phyloP scores from a whole-genome alignment of 1,139 yeast species.

The Geotrichum europaeum region DNA sequence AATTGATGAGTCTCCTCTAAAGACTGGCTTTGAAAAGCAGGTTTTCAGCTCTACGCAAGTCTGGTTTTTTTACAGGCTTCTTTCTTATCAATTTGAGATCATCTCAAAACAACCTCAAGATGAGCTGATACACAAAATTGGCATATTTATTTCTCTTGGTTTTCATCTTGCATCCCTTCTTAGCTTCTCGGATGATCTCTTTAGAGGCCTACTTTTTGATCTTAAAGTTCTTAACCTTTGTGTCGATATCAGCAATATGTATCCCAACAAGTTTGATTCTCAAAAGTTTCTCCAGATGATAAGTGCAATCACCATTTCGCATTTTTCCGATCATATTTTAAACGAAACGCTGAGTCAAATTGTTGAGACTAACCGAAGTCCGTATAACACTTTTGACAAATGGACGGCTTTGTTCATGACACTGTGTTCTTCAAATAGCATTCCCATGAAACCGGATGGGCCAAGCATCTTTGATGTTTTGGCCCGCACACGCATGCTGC shows the following conservation, averaged over 20 bases:
- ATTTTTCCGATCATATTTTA: constrained; percentile 2
- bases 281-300: constrained; percentile 2
- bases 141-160: not conserved
- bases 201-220: constrained; percentile 7
- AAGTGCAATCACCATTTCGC: constrained; percentile 6
- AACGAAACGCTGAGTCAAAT: not conserved
- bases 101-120: not conserved
- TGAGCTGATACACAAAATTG: not conserved
- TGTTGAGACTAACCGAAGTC: not conserved
- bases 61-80: not conserved
- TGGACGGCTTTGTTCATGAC: constrained; percentile 7
- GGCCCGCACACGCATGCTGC: constrained; percentile 1
- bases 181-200: not conserved
- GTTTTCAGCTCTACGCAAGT: not conserved
- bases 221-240: not conserved
- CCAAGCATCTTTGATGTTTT: constrained; percentile 9
- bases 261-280: not conserved
- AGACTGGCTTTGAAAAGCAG: not conserved
- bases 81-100: not conserved
- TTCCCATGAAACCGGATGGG: constrained; percentile 1
- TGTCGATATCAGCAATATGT: constrained; percentile 6
- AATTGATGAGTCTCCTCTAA: not conserved
- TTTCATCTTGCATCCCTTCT: not conserved
- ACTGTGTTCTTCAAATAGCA: not conserved
- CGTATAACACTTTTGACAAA: constrained; percentile 1